Conservation (phyloP, 306 rosid species). For the Parietaria judaica region DNA sequence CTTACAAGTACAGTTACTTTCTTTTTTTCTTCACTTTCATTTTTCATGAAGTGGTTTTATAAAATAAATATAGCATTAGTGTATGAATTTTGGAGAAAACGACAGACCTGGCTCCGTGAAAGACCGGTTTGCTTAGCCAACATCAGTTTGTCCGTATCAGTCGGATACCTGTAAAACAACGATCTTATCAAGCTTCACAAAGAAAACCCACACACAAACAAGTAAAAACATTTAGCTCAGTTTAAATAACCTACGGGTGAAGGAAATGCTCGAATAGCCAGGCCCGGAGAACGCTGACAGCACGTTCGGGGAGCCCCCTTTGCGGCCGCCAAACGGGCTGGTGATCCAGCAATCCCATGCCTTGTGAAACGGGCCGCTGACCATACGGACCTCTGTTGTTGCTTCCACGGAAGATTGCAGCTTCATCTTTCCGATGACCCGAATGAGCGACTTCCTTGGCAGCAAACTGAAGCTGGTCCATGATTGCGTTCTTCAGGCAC, state of each 20-base stretch:
- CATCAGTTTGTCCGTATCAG: constrained; percentile 76
- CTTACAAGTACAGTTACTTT: too few species aligned
- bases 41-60: too few species aligned
- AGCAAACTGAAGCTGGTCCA: constrained; percentile 61
- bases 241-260: constrained; percentile 61
- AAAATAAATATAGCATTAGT: neutral
- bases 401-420: constrained; percentile 26
- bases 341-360: constrained; percentile 46
- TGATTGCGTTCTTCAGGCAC: constrained; percentile 61
- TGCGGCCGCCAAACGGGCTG: constrained; percentile 93
- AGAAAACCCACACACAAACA: neutral
- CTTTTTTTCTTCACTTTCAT: too few species aligned
- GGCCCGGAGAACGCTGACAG: constrained; percentile 69
- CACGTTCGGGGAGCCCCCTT: constrained; percentile 83
- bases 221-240: neutral
- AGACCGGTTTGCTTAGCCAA: constrained; percentile 91
- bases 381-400: constrained; percentile 29
- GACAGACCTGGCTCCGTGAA: constrained; percentile 75
- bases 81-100: neutral
- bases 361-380: constrained; percentile 33
- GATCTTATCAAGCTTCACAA: neutral
- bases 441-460: constrained; percentile 27
- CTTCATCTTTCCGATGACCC: constrained; percentile 33
- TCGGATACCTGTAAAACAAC: constrained; percentile 55
- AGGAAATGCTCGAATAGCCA: constrained; percentile 90